Base-by-base conservation (phyloP, 1,284 basidiomycete genomes). In the Cryptococcus sp. region DNA sequence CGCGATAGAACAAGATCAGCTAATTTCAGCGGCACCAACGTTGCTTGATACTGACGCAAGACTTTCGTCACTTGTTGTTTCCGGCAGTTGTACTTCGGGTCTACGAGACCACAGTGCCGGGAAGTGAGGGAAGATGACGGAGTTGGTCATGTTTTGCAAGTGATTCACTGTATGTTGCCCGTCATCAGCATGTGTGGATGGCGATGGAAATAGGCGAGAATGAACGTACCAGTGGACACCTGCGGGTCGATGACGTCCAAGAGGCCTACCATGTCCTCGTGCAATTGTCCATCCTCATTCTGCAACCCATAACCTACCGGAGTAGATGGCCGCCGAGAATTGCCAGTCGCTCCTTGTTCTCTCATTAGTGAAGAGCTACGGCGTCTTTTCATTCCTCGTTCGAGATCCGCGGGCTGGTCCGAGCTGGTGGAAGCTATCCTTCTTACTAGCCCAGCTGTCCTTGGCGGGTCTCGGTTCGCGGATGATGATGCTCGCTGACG, bases 111-210 rank as follows among this genome's bases (percentile, higher is more conserved):
- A 78, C 23, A 78, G 55, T 30, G 56, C 50, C 0, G 78, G 78
- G 27, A 78, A 59, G 55, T 77, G 66, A 1, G 78, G 78, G n/a
- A 78, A 65, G 50, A 79, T 61, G 55, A 79, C 69, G 2, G 66
- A 68, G 57, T 79, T 79, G 8, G 76, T 73, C 39, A 76, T 66
- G 54, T 79, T 77, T 61, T 79, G 78, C 5, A 79, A 62, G 46
- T 75, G 69, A 54, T 75, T 75, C 15, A 79, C 77, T 71, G 54
- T 51, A 25, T 48, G 22, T 5, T 19, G 20, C 41, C n/a, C 46
- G 19, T 50, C 16, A 15, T 46, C 45, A 52, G 25, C 20, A 45
- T 7, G 22, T 20, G 41, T 20, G 16, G 35, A 35, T 11, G 47
- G 3, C 38, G 52, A 15, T 38, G 7, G n/a, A 6, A 55, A 43